Base-by-base conservation (phyloP, 352 stramenopile species). In the Pythium brassicae region DNA sequence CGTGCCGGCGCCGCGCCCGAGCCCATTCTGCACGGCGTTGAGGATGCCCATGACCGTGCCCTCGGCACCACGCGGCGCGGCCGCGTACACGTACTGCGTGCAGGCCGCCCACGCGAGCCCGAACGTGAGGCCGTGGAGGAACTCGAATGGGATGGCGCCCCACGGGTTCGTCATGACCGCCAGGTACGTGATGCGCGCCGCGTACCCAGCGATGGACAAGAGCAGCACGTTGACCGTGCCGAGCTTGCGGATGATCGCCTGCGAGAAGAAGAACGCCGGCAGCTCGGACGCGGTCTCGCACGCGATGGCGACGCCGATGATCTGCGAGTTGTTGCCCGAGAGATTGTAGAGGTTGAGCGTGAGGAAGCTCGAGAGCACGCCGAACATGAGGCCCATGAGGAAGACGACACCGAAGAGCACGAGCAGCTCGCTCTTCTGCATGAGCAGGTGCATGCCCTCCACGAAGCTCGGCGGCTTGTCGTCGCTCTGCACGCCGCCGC, bases 301-400 rank as follows among this genome's bases (percentile, higher is more conserved):
- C 72, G 86, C 70, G 53, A 90, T 91, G 15, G 77, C 81, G 10
- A 89, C 68, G n/a, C 83, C 81, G 35, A 94, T 85, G 57, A 94
- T 89, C 58, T 86, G 66, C 35, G 81, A 68, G 47, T 89, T 86
- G 27, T 74, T 50, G 35, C 68, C 72, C 54, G 77, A 89, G 17
- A 94, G 63, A 52, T 92, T 90, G 70, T 88, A 92, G 23, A 94
- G 62, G 50, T 94, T 86, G 40, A 94, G 64, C 27, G 77, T 87
- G 50, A 94, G 76, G 61, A 89, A 94, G 68, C 77, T 89, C n/a
- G 75, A 87, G 46, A 94, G 65, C 52, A 89, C 79, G 56, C 83
- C 83, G 55, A 76, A 90, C 81, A 92, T 92, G 51, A 89, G 68
- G 0, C 81, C 79, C 75, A 89, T 92, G 50, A 92, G 59, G 55